Percentiles rank a stretch among this genome's conserved stretches.
These are phyloP conservation scores for Hyaloperonospora brassicae DNA, from an alignment of 352 stramenopile genomes.

Conservation along the genomic window DNA sequence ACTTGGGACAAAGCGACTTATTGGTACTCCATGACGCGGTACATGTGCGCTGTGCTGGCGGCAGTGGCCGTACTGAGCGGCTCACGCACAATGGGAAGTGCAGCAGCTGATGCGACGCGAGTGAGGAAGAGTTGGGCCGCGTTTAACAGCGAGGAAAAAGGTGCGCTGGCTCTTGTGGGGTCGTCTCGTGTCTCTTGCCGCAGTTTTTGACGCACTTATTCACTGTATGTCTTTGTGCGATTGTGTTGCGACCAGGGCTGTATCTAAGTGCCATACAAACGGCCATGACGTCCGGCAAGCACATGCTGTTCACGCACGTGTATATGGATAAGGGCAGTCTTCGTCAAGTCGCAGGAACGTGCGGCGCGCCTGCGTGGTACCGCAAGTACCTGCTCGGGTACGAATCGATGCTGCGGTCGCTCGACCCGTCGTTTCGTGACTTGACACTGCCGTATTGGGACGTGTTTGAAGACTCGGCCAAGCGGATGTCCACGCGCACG, in stretches of 20 bases:
- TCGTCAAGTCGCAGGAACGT: conserved; percentile 34
- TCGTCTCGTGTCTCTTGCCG: too few relatives aligned
- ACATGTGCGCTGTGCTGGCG: conserved; percentile 13
- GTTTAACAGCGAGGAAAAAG: conserved; percentile 27
- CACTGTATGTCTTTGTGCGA: background rate
- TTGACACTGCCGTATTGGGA: conserved; percentile 66
- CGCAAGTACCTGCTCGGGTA: conserved; percentile 61
- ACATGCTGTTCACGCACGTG: conserved; percentile 48
- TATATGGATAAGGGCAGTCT: conserved; percentile 41
- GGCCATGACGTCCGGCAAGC: conserved; percentile 42
- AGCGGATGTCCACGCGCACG: conserved; percentile 35
- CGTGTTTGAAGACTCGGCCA: conserved; percentile 48
- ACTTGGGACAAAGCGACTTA: background rate
- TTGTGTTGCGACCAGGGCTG: conserved; percentile 11
- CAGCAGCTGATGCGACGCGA: conserved; percentile 8
- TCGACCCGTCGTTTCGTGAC: conserved; percentile 32
- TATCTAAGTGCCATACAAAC: conserved; percentile 45
- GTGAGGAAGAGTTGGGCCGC: conserved; percentile 31
- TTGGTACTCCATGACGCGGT: background rate
- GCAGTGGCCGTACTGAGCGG: conserved; percentile 11
- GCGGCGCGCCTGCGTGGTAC: conserved; percentile 52
- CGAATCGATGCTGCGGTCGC: conserved; percentile 59
- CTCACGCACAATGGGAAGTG: background rate
- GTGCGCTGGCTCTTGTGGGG: conserved; percentile 4
- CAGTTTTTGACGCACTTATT: conserved; percentile 1